Conservation (phyloP, 306 rosid species). For the Potentilla sterilis region DNA sequence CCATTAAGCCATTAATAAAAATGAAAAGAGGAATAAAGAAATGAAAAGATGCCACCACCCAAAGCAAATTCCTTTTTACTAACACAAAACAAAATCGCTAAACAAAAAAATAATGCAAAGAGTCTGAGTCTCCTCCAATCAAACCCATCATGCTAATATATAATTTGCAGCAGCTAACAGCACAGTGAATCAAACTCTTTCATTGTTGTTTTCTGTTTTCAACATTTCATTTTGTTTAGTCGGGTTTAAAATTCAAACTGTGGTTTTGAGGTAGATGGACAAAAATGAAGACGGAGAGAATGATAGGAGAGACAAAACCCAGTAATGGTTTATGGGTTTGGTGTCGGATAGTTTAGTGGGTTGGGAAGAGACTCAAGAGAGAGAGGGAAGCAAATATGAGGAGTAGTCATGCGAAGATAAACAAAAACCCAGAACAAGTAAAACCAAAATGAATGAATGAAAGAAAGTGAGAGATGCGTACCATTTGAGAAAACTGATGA, state of each 20-base stretch:
- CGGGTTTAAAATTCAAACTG: background rate
- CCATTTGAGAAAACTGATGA: slow-evolving; percentile 2
- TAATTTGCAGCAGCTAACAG: background rate
- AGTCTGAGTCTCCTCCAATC: background rate
- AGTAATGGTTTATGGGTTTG: background rate
- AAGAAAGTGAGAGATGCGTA: background rate
- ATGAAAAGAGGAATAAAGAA: background rate
- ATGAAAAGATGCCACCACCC: background rate
- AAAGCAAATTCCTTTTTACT: background rate
- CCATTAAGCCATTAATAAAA: background rate
- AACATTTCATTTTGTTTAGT: background rate
- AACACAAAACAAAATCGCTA: background rate
- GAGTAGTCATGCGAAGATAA: background rate
- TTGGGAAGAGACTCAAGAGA: too few species aligned
- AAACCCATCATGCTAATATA: background rate
- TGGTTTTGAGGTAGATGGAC: background rate
- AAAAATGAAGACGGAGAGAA: background rate
- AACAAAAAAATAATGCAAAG: background rate
- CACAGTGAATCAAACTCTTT: background rate
- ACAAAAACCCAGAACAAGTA: background rate
- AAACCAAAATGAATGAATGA: background rate
- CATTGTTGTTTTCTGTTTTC: background rate
- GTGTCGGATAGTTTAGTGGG: background rate
- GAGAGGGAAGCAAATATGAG: background rate
- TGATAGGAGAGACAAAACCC: background rate